phyloP scores from a whole-genome alignment of 2,329 filamentous ascomycete species.

The Orbilia oligospora region DNA sequence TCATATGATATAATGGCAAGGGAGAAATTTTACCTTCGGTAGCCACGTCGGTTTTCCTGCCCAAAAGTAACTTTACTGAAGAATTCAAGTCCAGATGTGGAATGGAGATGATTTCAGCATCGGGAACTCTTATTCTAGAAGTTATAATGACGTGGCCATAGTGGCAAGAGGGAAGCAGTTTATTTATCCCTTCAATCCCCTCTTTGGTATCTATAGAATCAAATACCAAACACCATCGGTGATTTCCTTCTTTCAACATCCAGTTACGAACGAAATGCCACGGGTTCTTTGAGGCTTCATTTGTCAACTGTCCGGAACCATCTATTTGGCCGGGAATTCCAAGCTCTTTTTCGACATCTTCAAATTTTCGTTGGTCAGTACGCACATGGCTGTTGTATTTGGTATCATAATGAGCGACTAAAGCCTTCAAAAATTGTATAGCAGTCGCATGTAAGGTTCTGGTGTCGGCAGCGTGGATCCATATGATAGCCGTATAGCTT shows the following conservation, averaged over 20 bases:
- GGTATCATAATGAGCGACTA: constrained; percentile 51
- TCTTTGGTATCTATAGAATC: constrained; percentile 47
- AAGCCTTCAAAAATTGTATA: constrained; percentile 12
- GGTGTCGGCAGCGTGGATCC: constrained; percentile 47
- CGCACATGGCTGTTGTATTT: constrained; percentile 15
- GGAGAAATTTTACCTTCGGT: too few species aligned
- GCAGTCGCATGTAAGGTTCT: constrained; percentile 43
- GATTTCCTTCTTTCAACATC: constrained; percentile 39
- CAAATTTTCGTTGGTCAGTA: constrained; percentile 19
- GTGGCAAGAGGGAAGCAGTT: constrained; percentile 39
- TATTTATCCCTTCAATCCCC: constrained; percentile 9
- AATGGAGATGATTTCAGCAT: constrained; percentile 26
- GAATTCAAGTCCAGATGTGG: constrained; percentile 38
- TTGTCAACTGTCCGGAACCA: constrained; percentile 13
- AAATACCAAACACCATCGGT: constrained; percentile 42
- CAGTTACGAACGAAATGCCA: constrained; percentile 33
- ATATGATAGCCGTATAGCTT: constrained; percentile 47
- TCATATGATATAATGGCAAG: too few species aligned
- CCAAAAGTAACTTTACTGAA: neutral
- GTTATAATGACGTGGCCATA: constrained; percentile 58
- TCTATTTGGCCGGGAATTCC: constrained; percentile 50
- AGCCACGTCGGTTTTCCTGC: neutral
- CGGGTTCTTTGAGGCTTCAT: constrained; percentile 16
- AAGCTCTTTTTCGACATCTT: constrained; percentile 23
- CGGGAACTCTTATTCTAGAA: constrained; percentile 28